Base-by-base conservation (phyloP, 306 rosid genomes). In the Pyrus betulifolia region DNA sequence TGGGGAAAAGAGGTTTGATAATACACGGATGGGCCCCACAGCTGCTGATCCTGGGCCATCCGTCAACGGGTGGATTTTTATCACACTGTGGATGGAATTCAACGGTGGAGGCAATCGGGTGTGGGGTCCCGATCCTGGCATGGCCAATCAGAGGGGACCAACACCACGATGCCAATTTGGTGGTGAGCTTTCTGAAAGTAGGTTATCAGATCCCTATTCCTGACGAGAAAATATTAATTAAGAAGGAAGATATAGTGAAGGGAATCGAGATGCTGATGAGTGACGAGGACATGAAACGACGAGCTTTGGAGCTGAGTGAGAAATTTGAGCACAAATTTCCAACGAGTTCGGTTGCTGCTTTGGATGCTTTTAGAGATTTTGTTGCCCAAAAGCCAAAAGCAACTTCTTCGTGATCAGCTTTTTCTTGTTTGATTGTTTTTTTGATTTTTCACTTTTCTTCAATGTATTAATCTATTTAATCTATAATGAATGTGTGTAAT, bases 51-150 rank as follows among this genome's bases (percentile, higher is more conserved):
- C 87, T 91, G 74, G 89, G 91, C 57, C 95, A 89, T 23, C 86
- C 82, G 6, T 89, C 95, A 15, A 91, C 91, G 3, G 95, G 93
- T 55, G 95, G 93, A 22, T 91, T 89, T 45, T 58, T 91, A 4
- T 86, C 95, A 0, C 97, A 91, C 2, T 89, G 93, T 44, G 95
- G 93, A 4, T 91, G 95, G 97, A 91, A 91, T 60, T 91, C 95
- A 0, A 89, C 97, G 0, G 68, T 86, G 80, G 95, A 91, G 57
- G 93, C 89, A 22, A 70, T 91, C 2, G 95, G 84, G 38, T 82
- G 82, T 13, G 93, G 90, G 69, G 71, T 91, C 4, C 97, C 97
- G 18, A 33, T 89, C 12, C 54, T 91, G 86, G 92, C 35, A 2
- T 91, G 93, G 93, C 93, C 93, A 7, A 85, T 89, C 1, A 78